Conservation (phyloP, 805 yeast genomes). For the Maudiozyma serrabonitensis region DNA sequence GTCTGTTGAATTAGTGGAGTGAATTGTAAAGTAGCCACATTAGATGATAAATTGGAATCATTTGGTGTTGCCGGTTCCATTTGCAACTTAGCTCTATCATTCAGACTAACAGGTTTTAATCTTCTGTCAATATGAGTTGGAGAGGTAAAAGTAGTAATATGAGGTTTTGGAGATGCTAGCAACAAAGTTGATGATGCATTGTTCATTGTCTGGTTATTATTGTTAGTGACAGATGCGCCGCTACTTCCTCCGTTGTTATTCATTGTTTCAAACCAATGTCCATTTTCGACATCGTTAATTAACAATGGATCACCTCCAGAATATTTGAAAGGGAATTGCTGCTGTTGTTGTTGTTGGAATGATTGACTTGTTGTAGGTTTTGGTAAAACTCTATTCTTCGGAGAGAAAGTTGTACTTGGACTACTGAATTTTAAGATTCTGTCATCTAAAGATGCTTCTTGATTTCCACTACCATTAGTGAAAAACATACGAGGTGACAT, state of each 20-base stretch:
- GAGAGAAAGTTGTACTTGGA: slow-evolving; percentile 13
- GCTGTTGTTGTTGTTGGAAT: slow-evolving; percentile 3
- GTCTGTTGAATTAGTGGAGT: slow-evolving; percentile 28
- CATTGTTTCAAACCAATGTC: slow-evolving; percentile 13
- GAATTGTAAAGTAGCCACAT: slow-evolving; percentile 13
- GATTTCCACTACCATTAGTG: background rate
- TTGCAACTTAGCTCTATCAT: slow-evolving; percentile 5
- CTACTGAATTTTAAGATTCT: background rate
- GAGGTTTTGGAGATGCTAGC: slow-evolving; percentile 3
- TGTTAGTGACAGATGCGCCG: no score
- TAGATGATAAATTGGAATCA: background rate
- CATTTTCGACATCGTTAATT: slow-evolving; percentile 22
- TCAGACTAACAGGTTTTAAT: slow-evolving; percentile 3
- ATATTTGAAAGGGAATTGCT: slow-evolving; percentile 23
- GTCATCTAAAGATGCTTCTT: background rate
- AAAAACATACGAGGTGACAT: slow-evolving; percentile 3
- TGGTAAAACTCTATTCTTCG: slow-evolving; percentile 10
- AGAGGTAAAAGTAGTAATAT: slow-evolving; percentile 9
- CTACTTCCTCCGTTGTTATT: background rate
- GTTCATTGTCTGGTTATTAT: background rate
- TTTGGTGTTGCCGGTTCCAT: slow-evolving; percentile 9
- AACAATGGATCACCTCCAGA: slow-evolving; percentile 27
- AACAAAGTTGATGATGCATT: background rate
- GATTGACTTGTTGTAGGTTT: background rate
- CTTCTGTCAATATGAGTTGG: slow-evolving; percentile 15